phyloP scores from a whole-genome alignment of 805 yeast genomes.

The Nematodospora valgi region DNA sequence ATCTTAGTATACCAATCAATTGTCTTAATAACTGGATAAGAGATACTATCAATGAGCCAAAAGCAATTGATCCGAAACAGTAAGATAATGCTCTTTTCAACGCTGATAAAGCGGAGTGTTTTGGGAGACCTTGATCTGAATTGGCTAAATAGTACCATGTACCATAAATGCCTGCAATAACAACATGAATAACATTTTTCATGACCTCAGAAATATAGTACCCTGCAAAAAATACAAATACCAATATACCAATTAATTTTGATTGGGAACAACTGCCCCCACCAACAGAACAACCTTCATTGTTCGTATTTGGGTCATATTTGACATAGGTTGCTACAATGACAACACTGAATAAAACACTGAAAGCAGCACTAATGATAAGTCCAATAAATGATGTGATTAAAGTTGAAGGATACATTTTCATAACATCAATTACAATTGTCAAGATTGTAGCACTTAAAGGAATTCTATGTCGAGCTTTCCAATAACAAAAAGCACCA shows the following conservation, averaged over 20 bases:
- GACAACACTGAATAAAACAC: constrained; percentile 61
- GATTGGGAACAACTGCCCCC: constrained; percentile 52
- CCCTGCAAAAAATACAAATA: constrained; percentile 78
- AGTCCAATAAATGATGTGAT: constrained; percentile 60
- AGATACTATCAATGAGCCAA: constrained; percentile 74
- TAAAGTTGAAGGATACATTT: constrained; percentile 65
- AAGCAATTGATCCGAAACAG: constrained; percentile 87
- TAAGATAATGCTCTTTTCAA: constrained; percentile 76
- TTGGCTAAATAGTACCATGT: constrained; percentile 84
- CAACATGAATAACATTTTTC: constrained; percentile 74
- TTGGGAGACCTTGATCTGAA: constrained; percentile 77
- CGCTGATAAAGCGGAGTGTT: constrained; percentile 76
- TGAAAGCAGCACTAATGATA: constrained; percentile 56
- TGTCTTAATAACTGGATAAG: constrained; percentile 65
- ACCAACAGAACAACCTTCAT: constrained; percentile 53
- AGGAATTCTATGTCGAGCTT: constrained; percentile 67
- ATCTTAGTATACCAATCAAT: constrained; percentile 49
- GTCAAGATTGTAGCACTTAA: constrained; percentile 67
- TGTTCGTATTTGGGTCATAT: constrained; percentile 54
- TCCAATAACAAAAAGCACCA: constrained; percentile 71
- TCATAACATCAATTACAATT: constrained; percentile 75
- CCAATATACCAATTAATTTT: constrained; percentile 64
- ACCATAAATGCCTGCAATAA: constrained; percentile 82
- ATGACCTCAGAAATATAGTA: constrained; percentile 80
- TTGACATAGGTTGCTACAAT: constrained; percentile 77